phyloP scores from a whole-genome alignment of 148 eudicot species.

The Chenopodium formosanum region DNA sequence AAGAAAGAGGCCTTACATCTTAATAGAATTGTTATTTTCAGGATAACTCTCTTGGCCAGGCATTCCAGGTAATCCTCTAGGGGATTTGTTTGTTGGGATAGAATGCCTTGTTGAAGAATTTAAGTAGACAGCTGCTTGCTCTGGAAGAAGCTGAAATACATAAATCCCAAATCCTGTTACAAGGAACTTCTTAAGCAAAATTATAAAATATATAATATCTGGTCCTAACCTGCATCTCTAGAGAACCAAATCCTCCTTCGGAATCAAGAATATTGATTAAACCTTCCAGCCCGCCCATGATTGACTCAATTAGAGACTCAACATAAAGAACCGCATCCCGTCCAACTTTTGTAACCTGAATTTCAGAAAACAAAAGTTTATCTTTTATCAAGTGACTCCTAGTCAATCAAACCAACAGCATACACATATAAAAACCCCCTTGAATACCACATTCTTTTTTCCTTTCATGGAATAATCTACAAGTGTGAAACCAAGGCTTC shows the following conservation, averaged over 20 bases:
- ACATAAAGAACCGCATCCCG: slow-evolving; percentile 97
- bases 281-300: slow-evolving; percentile 99
- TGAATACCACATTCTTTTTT: neutral
- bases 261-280: slow-evolving; percentile 93
- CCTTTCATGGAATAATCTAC: neutral
- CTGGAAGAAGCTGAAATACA: slow-evolving; percentile 82
- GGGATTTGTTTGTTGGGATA: slow-evolving; percentile 61
- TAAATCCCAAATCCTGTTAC: slow-evolving; percentile 12
- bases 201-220: slow-evolving; percentile 14
- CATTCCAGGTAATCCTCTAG: slow-evolving; percentile 68
- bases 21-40: slow-evolving; percentile 76
- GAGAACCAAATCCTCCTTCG: slow-evolving; percentile 98
- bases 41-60: slow-evolving; percentile 98
- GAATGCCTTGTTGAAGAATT: slow-evolving; percentile 71
- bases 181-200: slow-evolving; percentile 3
- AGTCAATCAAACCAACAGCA: neutral
- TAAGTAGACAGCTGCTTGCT: slow-evolving; percentile 92
- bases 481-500: neutral
- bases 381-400: neutral
- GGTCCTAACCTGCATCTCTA: slow-evolving; percentile 89
- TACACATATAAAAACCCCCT: neutral
- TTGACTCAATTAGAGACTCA: slow-evolving; percentile 93
- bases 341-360: slow-evolving; percentile 87
- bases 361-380: neutral
- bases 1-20: slow-evolving; percentile 57